These are phyloP conservation scores for Coriaria nepalensis DNA, from an alignment of 306 rosid species.

Conservation along the genomic window DNA sequence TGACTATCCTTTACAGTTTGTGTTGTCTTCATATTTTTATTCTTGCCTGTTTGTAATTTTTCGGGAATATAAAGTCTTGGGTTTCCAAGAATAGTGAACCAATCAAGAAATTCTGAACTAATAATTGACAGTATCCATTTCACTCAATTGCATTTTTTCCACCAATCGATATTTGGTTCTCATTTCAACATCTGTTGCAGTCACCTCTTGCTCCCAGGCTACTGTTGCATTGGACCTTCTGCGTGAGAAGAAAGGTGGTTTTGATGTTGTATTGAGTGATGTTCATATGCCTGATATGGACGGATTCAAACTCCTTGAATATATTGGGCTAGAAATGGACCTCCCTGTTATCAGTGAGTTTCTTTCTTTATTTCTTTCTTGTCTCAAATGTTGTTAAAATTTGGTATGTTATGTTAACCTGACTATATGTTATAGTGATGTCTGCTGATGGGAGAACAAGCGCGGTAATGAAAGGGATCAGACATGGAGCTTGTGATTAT, in stretches of 20 bases:
- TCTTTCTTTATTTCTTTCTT: too few relatives aligned
- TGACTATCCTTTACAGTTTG: too few relatives aligned
- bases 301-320: conserved; percentile 76
- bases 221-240: conserved; percentile 50
- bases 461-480: conserved; percentile 89
- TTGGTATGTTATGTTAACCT: too few relatives aligned
- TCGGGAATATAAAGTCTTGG: too few relatives aligned
- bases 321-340: conserved; percentile 86
- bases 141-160: too few relatives aligned
- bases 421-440: conserved; percentile 52
- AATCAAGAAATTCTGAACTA: too few relatives aligned
- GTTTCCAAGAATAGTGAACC: too few relatives aligned
- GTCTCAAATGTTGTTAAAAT: too few relatives aligned
- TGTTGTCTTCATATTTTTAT: too few relatives aligned
- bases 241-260: conserved; percentile 64
- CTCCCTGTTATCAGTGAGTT: conserved; percentile 81
- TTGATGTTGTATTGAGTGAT: conserved; percentile 77
- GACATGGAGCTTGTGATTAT: conserved; percentile 92
- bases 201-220: conserved; percentile 66
- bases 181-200: conserved; percentile 19
- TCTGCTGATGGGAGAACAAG: conserved; percentile 66
- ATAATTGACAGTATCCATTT: too few relatives aligned
- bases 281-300: conserved; percentile 99
- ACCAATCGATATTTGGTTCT: too few relatives aligned
- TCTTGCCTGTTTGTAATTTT: too few relatives aligned